phyloP scores from a whole-genome alignment of 2,329 filamentous ascomycete species.

The Pestalotiopsis sp. region DNA sequence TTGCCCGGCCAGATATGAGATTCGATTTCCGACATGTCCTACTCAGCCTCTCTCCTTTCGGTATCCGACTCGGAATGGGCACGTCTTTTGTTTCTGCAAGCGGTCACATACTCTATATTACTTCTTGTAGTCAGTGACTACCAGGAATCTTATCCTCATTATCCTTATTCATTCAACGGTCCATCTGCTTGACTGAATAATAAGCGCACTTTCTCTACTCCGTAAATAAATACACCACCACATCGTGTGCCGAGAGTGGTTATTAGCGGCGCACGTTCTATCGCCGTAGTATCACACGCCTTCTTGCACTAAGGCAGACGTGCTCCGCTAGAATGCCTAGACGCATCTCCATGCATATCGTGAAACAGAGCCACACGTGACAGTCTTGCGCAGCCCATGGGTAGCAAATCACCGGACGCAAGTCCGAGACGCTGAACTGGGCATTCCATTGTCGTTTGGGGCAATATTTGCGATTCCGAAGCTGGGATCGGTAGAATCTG shows the following conservation, averaged over 20 bases:
- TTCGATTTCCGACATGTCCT: background rate
- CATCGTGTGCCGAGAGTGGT: background rate
- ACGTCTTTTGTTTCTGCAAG: background rate
- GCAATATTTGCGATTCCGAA: background rate
- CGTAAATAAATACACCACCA: too few species aligned
- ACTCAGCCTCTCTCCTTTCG: background rate
- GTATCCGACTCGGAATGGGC: background rate
- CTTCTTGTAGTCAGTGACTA: background rate
- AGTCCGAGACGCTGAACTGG: background rate
- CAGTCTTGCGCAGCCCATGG: background rate
- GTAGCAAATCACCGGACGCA: background rate
- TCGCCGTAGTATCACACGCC: background rate
- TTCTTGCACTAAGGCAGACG: background rate
- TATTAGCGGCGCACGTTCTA: background rate
- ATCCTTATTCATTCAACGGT: too few species aligned
- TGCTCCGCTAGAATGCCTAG: background rate
- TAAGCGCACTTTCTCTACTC: too few species aligned
- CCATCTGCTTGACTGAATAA: too few species aligned
- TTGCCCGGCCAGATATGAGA: background rate
- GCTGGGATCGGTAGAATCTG: too few species aligned
- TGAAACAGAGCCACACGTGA: slow-evolving; percentile 10
- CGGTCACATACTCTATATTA: background rate
- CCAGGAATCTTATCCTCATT: too few species aligned
- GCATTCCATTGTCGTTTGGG: background rate
- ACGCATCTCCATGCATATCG: background rate